phyloP scores from a whole-genome alignment of 495 filamentous ascomycete species.

The Darksidea phi region DNA sequence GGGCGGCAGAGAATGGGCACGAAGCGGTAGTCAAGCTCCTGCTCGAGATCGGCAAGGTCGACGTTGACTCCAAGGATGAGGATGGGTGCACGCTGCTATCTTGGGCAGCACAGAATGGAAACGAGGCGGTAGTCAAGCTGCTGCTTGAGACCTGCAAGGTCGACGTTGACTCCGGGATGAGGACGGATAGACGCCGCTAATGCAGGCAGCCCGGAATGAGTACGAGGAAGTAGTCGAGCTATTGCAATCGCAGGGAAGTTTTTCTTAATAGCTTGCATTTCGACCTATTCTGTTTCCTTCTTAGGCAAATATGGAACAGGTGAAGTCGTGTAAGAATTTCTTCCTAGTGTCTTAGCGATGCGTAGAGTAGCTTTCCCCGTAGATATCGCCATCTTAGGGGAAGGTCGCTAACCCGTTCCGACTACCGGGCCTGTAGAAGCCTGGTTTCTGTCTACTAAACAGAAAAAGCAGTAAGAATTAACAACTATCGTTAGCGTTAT shows the following conservation, averaged over 20 bases:
- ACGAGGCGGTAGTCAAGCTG: not conserved
- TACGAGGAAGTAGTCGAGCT: constrained; percentile 2
- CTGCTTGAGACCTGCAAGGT: constrained; percentile 4
- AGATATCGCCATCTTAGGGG: constrained; percentile 9
- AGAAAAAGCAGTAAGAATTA: constrained; percentile 9
- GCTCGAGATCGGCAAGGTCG: too few species aligned
- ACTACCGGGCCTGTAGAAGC: constrained; percentile 1
- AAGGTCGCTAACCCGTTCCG: constrained; percentile 1
- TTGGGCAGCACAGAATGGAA: not conserved
- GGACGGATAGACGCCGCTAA: constrained; percentile 5
- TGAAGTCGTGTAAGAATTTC: constrained; percentile 8
- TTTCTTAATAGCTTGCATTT: constrained; percentile 5
- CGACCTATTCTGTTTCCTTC: constrained; percentile 6
- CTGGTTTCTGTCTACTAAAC: constrained; percentile 4
- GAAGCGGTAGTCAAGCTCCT: too few species aligned
- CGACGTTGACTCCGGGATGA: not conserved
- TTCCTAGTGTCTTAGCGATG: constrained; percentile 7
- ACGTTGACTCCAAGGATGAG: too few species aligned
- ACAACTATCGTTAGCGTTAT: constrained; percentile 5
- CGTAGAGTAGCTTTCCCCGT: not conserved
- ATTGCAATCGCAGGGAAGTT: constrained; percentile 3
- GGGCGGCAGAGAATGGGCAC: too few species aligned
- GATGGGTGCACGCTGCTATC: not conserved
- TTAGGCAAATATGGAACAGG: not conserved
- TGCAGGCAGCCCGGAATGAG: constrained; percentile 1